phyloP scores from a whole-genome alignment of 805 yeast species.

The Maudiozyma barnettii region DNA sequence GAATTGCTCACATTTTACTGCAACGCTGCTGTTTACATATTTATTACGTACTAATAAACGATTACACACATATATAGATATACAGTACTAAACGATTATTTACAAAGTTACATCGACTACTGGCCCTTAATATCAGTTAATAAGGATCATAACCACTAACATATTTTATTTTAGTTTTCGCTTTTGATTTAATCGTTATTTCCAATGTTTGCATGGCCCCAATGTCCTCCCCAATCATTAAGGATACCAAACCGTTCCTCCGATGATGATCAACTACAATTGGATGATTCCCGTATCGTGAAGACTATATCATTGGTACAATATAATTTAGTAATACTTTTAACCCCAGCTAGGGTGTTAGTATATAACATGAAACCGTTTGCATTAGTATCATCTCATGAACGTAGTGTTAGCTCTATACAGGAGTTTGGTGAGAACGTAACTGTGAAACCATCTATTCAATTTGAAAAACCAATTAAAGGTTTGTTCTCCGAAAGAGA shows the following conservation, averaged over 20 bases:
- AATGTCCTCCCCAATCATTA: slow-evolving; percentile 19
- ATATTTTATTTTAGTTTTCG: no score
- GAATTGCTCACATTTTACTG: no score
- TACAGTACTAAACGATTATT: no score
- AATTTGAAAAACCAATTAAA: slow-evolving; percentile 10
- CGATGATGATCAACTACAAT: slow-evolving; percentile 1
- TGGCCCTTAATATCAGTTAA: no score
- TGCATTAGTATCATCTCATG: slow-evolving; percentile 26
- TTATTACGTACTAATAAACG: no score
- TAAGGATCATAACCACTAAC: no score
- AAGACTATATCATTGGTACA: slow-evolving; percentile 20
- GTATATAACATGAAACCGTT: slow-evolving; percentile 28
- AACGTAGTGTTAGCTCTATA: slow-evolving; percentile 22
- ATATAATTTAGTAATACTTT: slow-evolving; percentile 20
- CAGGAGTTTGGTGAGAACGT: slow-evolving; percentile 25
- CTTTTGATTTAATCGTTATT: no score
- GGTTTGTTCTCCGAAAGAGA: slow-evolving; percentile 14
- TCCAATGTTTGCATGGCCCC: slow-evolving; percentile 19
- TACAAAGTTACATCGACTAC: no score
- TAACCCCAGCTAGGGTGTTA: slow-evolving; percentile 23
- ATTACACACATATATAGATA: no score
- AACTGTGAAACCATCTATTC: slow-evolving; percentile 11
- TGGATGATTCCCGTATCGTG: slow-evolving; percentile 16
- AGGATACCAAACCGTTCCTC: not conserved
- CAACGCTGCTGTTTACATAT: no score